Percentiles rank a stretch among this genome's conserved stretches.
Conservation (phyloP, 768 basidiomycete species). For the Phylloporus arenicola region DNA sequence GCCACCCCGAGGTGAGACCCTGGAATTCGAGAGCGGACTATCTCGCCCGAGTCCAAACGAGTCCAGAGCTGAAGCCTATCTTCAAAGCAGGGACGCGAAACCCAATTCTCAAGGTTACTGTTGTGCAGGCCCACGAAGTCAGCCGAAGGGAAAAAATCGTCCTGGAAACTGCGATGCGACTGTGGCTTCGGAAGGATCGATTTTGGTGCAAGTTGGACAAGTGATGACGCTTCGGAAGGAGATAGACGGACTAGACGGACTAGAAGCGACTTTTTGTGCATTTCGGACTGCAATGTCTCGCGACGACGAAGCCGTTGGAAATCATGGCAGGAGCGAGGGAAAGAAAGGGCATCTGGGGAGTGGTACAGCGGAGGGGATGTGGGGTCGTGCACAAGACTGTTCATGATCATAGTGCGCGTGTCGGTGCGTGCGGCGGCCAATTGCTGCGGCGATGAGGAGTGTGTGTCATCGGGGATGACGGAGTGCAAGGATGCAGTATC, state of each 20-base stretch:
- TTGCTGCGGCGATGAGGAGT: conserved; percentile 19
- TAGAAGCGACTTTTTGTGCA: conserved; percentile 51
- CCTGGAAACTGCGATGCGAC: conserved; percentile 33
- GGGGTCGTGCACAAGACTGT: conserved; percentile 37
- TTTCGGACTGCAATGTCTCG: conserved; percentile 38
- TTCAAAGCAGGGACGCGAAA: conserved; percentile 70
- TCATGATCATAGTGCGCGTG: conserved; percentile 41
- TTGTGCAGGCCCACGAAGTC: conserved; percentile 31
- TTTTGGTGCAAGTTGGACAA: conserved; percentile 41
- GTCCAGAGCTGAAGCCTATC: conserved; percentile 58
- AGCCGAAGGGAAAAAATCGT: conserved; percentile 15
- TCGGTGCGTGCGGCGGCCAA: conserved; percentile 33
- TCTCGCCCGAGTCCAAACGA: conserved; percentile 34
- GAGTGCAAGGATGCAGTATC: conserved; percentile 37
- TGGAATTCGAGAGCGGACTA: conserved; percentile 36
- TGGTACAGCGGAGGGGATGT: conserved; percentile 48
- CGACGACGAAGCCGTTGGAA: conserved; percentile 31
- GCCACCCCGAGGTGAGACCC: conserved; percentile 57
- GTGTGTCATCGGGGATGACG: conserved; percentile 15
- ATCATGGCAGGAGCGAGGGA: conserved; percentile 54
- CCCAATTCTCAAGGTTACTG: conserved; percentile 62
- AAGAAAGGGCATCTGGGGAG: conserved; percentile 32
- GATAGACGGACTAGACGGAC: conserved; percentile 39
- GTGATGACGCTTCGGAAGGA: conserved; percentile 37
- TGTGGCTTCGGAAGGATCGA: conserved; percentile 23